Base-by-base conservation (phyloP, 2,329 filamentous ascomycete species). In the Pyrenophora seminiperda region DNA sequence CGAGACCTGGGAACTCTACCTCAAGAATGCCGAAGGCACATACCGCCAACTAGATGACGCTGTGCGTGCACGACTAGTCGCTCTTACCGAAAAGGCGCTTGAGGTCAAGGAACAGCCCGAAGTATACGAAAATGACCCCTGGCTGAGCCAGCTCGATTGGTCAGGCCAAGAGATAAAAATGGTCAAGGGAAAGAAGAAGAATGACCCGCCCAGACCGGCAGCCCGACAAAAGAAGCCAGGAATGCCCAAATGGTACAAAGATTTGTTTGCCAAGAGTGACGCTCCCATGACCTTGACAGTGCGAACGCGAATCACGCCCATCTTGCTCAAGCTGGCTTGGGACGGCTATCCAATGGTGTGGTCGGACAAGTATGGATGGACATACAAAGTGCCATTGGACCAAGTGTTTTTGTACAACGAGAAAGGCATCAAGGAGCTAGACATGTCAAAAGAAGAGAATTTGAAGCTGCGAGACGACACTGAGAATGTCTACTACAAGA, bases 191-290 rank as follows among this genome's bases (percentile, higher is more conserved):
- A 97, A 94, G 77, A 92, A 89, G 74, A 97, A 96, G 72, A 79
- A 77, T 7, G 90, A 95, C 47, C 86, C 88, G 9, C 88, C 89
- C 2, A 81, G 91, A 36, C 91, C 88, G 22, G 88, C 86, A 6
- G 86, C 86, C 9, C 81, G 89, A 37, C 94, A 99, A 71, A 99
- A 97, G 79, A 91, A 88, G 76, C 92, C 93, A 0, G 94, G 94
- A 11, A 94, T 90, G 88, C 94, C 94, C 0, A 82, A 89, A 58
- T 99, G 94, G 94, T 99, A 96, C 75, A 97, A 94, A 67, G 91
- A 91, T 69, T 78, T 99, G 1, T 96, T 95, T 62, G 63, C 81
- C 1, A 91, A 85, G 48, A 86, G 76, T 18, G 83, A 85, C 50
- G 76, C 81, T 0, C 82, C 82, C 0, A 94, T 97, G 49, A 86